phyloP scores from a whole-genome alignment of 306 rosid species.

The Pyrus communis region DNA sequence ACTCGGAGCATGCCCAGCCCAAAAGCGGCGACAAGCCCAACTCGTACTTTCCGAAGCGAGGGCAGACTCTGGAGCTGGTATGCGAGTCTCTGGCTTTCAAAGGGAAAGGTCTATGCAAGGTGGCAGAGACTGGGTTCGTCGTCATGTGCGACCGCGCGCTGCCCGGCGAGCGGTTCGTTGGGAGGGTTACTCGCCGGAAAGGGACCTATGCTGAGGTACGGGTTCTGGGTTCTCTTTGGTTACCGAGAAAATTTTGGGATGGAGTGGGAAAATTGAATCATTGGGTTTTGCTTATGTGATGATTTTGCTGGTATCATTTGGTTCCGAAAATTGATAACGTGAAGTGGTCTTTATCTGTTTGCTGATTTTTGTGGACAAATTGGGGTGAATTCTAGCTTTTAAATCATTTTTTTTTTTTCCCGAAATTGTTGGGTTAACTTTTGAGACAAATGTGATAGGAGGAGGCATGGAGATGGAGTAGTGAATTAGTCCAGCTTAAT shows the following conservation, averaged over 20 bases:
- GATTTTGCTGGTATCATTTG: background rate
- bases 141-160: slow-evolving; percentile 92
- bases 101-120: slow-evolving; percentile 89
- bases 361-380: too few relatives aligned
- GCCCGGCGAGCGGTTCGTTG: slow-evolving; percentile 88
- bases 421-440: too few relatives aligned
- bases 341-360: too few relatives aligned
- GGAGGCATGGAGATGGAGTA: too few relatives aligned
- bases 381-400: too few relatives aligned
- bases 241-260: background rate
- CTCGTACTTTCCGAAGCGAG: slow-evolving; percentile 77
- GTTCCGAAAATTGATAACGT: too few relatives aligned
- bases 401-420: too few relatives aligned
- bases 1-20: slow-evolving; percentile 30
- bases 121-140: slow-evolving; percentile 64
- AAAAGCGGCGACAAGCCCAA: slow-evolving; percentile 10
- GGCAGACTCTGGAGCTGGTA: slow-evolving; percentile 71
- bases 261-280: background rate
- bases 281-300: background rate
- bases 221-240: slow-evolving; percentile 3
- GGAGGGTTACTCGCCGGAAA: slow-evolving; percentile 75
- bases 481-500: too few relatives aligned
- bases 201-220: slow-evolving; percentile 78
- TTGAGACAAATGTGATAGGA: too few relatives aligned
- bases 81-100: slow-evolving; percentile 83